phyloP scores from a whole-genome alignment of 2,329 filamentous ascomycete species.

The Aspergillus neoniger region DNA sequence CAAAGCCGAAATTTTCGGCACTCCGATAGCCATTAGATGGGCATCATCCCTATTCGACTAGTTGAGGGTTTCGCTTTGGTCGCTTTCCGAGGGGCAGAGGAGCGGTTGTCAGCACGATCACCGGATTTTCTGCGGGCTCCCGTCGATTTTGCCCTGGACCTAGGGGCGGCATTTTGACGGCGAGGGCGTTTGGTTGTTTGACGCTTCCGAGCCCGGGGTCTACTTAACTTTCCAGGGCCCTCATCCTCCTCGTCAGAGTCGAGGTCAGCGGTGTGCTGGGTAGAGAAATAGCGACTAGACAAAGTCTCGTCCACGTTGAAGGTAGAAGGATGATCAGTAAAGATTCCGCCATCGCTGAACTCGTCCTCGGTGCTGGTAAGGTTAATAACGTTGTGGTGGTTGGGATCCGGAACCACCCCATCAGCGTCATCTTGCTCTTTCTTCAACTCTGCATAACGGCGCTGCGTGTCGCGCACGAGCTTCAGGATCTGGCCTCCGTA shows the following conservation, averaged over 20 bases:
- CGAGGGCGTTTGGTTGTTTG: slow-evolving; percentile 28
- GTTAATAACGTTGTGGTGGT: slow-evolving; percentile 50
- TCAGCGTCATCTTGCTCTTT: slow-evolving; percentile 51
- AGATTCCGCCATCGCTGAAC: slow-evolving; percentile 36
- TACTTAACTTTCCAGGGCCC: slow-evolving; percentile 18
- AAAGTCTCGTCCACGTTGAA: slow-evolving; percentile 30
- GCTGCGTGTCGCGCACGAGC: slow-evolving; percentile 43
- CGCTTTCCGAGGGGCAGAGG: slow-evolving; percentile 27
- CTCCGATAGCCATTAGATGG: slow-evolving; percentile 28
- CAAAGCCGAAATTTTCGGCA: slow-evolving; percentile 4
- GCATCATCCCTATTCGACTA: slow-evolving; percentile 42
- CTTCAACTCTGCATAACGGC: slow-evolving; percentile 47
- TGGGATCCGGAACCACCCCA: slow-evolving; percentile 48
- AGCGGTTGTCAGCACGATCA: slow-evolving; percentile 25
- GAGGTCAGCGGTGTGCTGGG: slow-evolving; percentile 23
- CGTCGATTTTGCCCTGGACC: slow-evolving; percentile 28
- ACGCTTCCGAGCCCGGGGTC: slow-evolving; percentile 29
- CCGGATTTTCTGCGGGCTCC: slow-evolving; percentile 26
- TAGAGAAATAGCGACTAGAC: slow-evolving; percentile 39
- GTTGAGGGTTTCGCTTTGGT: slow-evolving; percentile 30
- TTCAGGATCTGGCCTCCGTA: slow-evolving; percentile 48
- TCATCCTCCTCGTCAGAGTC: slow-evolving; percentile 28
- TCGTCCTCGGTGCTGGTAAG: slow-evolving; percentile 44
- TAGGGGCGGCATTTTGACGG: slow-evolving; percentile 28
- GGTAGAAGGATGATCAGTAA: slow-evolving; percentile 28